Conservation (phyloP, 768 basidiomycete genomes). For the Suillus weaverae region DNA sequence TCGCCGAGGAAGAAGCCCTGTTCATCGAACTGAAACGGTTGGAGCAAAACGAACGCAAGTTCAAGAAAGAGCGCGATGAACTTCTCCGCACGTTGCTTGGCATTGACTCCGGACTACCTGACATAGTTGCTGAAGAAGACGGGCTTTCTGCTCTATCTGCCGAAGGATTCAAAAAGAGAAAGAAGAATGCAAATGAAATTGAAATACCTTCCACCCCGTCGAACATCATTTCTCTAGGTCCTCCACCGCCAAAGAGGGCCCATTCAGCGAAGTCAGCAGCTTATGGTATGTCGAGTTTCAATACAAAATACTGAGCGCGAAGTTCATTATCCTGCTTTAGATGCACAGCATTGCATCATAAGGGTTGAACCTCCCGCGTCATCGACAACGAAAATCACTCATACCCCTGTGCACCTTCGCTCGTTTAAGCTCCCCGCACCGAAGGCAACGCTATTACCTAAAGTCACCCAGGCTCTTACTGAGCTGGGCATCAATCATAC, state of each 20-base stretch:
- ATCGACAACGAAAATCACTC: slow-evolving; percentile 66
- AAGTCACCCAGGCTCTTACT: slow-evolving; percentile 71
- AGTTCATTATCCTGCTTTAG: slow-evolving; percentile 37
- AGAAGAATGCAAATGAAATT: slow-evolving; percentile 33
- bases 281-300: slow-evolving; percentile 46
- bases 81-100: slow-evolving; percentile 82
- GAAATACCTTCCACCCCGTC: slow-evolving; percentile 36
- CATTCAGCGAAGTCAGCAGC: slow-evolving; percentile 57
- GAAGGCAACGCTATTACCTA: slow-evolving; percentile 70
- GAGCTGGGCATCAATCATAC: slow-evolving; percentile 75
- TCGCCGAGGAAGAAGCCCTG: slow-evolving; percentile 92
- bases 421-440: slow-evolving; percentile 83
- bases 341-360: slow-evolving; percentile 70
- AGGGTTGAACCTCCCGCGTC: slow-evolving; percentile 59
- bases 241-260: slow-evolving; percentile 35
- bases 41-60: slow-evolving; percentile 87
- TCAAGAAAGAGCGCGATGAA: slow-evolving; percentile 87
- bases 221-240: slow-evolving; percentile 39
- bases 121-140: slow-evolving; percentile 66
- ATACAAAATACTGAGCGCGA: background rate
- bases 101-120: slow-evolving; percentile 82
- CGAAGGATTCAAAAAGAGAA: slow-evolving; percentile 59
- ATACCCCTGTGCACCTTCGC: slow-evolving; percentile 79
- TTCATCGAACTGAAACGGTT: slow-evolving; percentile 93
- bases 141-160: slow-evolving; percentile 44